Percentiles rank a stretch among this genome's conserved stretches.
Conservation (phyloP, 2,329 filamentous ascomycete species). For the Lecanosticta acicola region DNA sequence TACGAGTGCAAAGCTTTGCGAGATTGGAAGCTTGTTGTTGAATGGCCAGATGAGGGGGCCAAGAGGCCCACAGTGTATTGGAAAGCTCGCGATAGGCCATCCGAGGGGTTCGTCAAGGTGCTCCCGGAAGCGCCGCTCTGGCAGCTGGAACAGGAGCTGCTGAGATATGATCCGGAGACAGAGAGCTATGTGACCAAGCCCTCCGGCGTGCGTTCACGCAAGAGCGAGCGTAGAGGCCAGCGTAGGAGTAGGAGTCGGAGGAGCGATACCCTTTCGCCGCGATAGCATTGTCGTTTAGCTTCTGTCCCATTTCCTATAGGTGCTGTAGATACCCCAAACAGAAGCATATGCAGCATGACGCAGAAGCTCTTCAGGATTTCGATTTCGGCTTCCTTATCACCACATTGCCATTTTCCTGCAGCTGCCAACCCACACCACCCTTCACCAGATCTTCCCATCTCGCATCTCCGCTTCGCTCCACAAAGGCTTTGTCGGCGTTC, state of each 20-base stretch:
- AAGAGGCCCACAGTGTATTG: conserved; percentile 39
- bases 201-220: conserved; percentile 14
- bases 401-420: conserved; percentile 60
- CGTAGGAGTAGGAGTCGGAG: conserved; percentile 8
- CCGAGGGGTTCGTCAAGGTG: conserved; percentile 34
- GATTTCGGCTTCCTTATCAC: conserved; percentile 63
- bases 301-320: too few species aligned
- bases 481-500: conserved; percentile 59
- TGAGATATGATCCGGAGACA: conserved; percentile 38
- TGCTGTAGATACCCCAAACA: conserved; percentile 6
- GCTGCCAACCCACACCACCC: conserved; percentile 78
- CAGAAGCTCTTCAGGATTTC: conserved; percentile 20
- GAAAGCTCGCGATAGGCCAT: conserved; percentile 35
- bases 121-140: conserved; percentile 44
- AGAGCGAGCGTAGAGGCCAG: conserved; percentile 9
- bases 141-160: conserved; percentile 40
- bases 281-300: not conserved
- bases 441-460: conserved; percentile 67
- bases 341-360: not conserved
- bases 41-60: conserved; percentile 35
- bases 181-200: conserved; percentile 36
- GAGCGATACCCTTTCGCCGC: not conserved
- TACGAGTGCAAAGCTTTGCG: conserved; percentile 43
- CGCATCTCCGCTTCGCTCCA: conserved; percentile 63
- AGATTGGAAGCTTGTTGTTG: conserved; percentile 45